Evolutionary conservation across 352 stramenopile species (phyloP), one percentile per base, ranked within the genome.

Genomic region (Pythium sp.): DNA sequence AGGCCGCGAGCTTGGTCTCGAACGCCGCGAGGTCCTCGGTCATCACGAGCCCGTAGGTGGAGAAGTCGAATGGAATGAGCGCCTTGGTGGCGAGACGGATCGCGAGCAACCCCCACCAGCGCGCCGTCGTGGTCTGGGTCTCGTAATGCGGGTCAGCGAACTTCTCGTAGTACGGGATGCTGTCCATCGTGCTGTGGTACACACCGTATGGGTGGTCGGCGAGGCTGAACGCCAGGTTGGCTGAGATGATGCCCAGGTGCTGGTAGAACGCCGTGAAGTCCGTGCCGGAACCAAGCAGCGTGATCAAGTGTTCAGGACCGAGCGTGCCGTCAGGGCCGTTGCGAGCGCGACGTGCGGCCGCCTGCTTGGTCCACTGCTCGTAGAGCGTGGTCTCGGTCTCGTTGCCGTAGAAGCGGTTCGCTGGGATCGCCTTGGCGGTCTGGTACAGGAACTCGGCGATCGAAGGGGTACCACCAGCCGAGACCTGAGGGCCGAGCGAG

Each of bases 131-230:
- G 1, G 64, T 68, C 53, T 94, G 82, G 3, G 83, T 83, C 7
- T 64, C 69, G 58, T 87, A 94, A 15, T 73, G 64, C 47, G 86
- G 84, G 57, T 95, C 83, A 18, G 30, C 84, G 56, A 73, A 78
- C 51, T 22, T 79, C 67, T 89, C 85, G 58, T 78, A 78, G 65
- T 87, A 97, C 49, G 41, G 70, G 59, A 95, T 81, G 36, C 79
- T 93, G 68, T 97, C 89, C 79, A 96, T 97, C 24, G 84, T 79
- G 62, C 78, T 93, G 70, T 97, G 91, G 69, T 97, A 97, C 30
- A 82, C 76, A 28, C 88, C 89, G 65, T 94, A 93, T 14, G 61
- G 69, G 1, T 59, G 47, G 24, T 22, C 67, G 12, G 38, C 68
- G 41, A 84, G 34, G 6, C 26, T 57, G 47, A 90, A 94, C 14